Evolutionary conservation across 805 yeast species (phyloP), one percentile per base, ranked within the genome.

Genomic region (Danielia oregonensis): DNA sequence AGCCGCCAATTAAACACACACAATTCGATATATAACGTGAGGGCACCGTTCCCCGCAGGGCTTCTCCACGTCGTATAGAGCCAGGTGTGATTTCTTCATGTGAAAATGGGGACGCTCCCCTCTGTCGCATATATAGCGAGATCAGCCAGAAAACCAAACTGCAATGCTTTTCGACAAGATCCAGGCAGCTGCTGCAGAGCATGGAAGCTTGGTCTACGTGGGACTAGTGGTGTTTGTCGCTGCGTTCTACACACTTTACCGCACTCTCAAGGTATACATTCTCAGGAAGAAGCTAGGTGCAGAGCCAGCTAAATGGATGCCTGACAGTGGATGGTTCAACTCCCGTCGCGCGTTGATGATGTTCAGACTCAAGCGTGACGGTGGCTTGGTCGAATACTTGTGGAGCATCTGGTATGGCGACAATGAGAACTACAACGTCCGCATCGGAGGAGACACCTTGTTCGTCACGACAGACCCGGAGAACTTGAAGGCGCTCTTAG

Each of bases 401-500:
- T 40, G 40, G 42, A 24, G 31, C 6, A 17, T 34, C 5, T 40
- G 32, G 23, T 18, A 30, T 10, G 42, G 32, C 15, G 32, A 35
- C 21, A 29, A 37, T 17, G 42, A 40, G 25, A 40, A 29, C 24
- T 34, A 17, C 18, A 26, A 29, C 6, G 42, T 40, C 12, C 14
- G 22, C 11, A 35, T 32, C 15, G 22, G 31, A 21, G 37, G 36
- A 4, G 24, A 24, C 10, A 17, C 21, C 10, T 18, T 38, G 14
- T 27, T 44, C 19, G 37, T 39, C 18, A 61, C 68, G 11, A 48
- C 42, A 33, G 65, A 61, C 29, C 65, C 65, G 3, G 69, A 62
- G 35, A 63, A 59, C 32, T 51, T 61, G 33, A 63, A 63, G 40
- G 66, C 68, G 2, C 26, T 63, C 11, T 55, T 62, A 35, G 64